Evolutionary conservation across 768 basidiomycete genomes (phyloP).

Genomic region (Boletus vinaceobasis): DNA sequence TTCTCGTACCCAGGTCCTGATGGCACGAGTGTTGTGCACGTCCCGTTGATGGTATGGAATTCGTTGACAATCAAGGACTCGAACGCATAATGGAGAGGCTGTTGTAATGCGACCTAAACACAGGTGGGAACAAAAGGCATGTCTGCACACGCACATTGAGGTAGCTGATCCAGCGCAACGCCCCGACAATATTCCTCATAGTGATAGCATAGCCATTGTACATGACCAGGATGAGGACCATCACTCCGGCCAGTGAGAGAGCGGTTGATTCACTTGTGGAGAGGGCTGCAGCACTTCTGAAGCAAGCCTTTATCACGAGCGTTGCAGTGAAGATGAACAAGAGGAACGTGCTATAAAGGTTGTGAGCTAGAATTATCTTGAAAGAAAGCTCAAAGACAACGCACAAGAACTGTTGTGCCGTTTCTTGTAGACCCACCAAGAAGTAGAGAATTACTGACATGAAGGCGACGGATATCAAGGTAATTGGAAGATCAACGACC

Average conservation of each 20-base stretch:
- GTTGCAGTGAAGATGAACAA: slow-evolving; percentile 52
- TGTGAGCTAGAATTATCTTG: slow-evolving; percentile 30
- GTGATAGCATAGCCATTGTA: slow-evolving; percentile 42
- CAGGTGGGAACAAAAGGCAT: slow-evolving; percentile 27
- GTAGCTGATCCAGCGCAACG: slow-evolving; percentile 19
- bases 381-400: background rate
- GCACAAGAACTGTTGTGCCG: slow-evolving; percentile 20
- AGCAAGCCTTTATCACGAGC: slow-evolving; percentile 70
- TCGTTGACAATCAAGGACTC: slow-evolving; percentile 45
- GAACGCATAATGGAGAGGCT: slow-evolving; percentile 32
- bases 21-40: slow-evolving; percentile 32
- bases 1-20: slow-evolving; percentile 36
- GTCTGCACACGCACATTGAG: slow-evolving; percentile 31
- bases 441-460: slow-evolving; percentile 17
- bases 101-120: slow-evolving; percentile 30
- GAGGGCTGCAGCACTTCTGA: slow-evolving; percentile 58
- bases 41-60: slow-evolving; percentile 39
- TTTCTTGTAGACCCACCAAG: slow-evolving; percentile 17
- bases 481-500: slow-evolving; percentile 45
- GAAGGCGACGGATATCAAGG: slow-evolving; percentile 16
- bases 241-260: slow-evolving; percentile 28
- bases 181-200: background rate
- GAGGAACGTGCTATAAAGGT: slow-evolving; percentile 49
- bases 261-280: slow-evolving; percentile 54
- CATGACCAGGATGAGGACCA: slow-evolving; percentile 38